These are phyloP conservation scores for Cutaneotrichosporon cutaneum DNA, from an alignment of 1,284 basidiomycete genomes.

Conservation along the genomic window DNA sequence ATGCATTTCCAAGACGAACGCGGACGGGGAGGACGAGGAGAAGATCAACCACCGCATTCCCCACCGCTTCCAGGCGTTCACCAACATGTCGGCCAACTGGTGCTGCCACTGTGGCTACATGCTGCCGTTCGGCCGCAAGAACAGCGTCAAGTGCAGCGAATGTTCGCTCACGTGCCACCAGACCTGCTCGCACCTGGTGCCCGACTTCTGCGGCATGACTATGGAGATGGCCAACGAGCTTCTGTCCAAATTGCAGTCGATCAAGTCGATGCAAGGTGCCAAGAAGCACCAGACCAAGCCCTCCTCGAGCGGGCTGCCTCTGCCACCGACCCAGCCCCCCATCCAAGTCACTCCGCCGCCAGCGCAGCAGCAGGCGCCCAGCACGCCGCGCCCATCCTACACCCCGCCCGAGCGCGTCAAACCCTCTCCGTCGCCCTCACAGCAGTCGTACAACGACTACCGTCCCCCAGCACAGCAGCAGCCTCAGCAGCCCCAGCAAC, in stretches of 20 bases:
- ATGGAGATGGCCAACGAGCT: slow-evolving; percentile 98
- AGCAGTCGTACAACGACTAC: slow-evolving; percentile 27
- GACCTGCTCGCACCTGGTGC: slow-evolving; percentile 95
- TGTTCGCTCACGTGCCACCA: slow-evolving; percentile 97
- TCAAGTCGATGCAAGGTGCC: slow-evolving; percentile 58
- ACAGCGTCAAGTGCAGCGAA: slow-evolving; percentile 91
- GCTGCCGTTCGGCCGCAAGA: slow-evolving; percentile 94
- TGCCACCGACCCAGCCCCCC: slow-evolving; percentile 28
- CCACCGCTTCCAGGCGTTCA: slow-evolving; percentile 95
- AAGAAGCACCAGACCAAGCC: slow-evolving; percentile 30
- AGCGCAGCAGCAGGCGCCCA: slow-evolving; percentile 24
- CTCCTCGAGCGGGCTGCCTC: slow-evolving; percentile 22
- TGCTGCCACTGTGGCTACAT: slow-evolving; percentile 99
- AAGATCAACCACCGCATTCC: slow-evolving; percentile 99
- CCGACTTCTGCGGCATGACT: slow-evolving; percentile 99
- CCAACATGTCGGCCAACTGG: slow-evolving; percentile 98
- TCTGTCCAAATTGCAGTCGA: slow-evolving; percentile 78
- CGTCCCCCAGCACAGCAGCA: slow-evolving; percentile 17
- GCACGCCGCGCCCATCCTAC: slow-evolving; percentile 12
- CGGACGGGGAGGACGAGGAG: slow-evolving; percentile 91
- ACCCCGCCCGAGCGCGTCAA: slow-evolving; percentile 6
- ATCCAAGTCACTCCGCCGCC: slow-evolving; percentile 19
- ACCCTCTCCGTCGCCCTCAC: slow-evolving; percentile 42
- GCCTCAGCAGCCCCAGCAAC: slow-evolving; percentile 21
- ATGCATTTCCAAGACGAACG: slow-evolving; percentile 96